Evolutionary conservation across 148 eudicot species (phyloP), one percentile per base, ranked within the genome.

Genomic region (Salicornia ramosissima): DNA sequence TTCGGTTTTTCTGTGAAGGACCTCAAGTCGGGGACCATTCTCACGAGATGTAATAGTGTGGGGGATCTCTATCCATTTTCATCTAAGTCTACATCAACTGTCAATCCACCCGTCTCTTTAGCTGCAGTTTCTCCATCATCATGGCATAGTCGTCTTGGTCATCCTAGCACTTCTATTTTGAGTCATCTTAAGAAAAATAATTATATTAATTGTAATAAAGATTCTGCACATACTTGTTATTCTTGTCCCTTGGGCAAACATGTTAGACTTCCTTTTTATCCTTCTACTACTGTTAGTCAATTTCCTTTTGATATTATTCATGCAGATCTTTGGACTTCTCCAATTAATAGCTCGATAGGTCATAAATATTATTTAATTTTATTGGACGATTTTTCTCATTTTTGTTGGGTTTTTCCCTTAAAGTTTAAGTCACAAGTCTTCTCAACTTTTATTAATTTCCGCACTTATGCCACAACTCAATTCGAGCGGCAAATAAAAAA

Each of bases 271-370:
- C 66, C 47, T n/a, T 63, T 63, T 63, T 40, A n/a, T 9, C 18
- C 18, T 21, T 63, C 49, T 19, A 16, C 25, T 2, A 16, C 13
- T 63, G 15, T 11, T 0, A 0, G 1, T 63, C 2, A 10, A 7
- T 19, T 25, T 2, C 66, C 66, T 19, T 63, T 63, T 63, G 66
- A 63, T n/a, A 63, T 63, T 36, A 21, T 59, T 14, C 64, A 59
- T 19, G 33, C 64, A 0, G 39, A 31, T 33, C 4, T 56, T 9
- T 56, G 61, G 61, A 56, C 31, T 30, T 59, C 64, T 16, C 64
- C 40, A 11, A 12, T 59, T 14, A 7, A 0, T 0, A 59, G 40
- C 19, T 7, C 6, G 1, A 2, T 6, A 0, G 42, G 22, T 31
- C 19, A 24, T 15, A 16, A 4, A 0, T 31, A 59, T 29, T 59